Base-by-base conservation (phyloP, 2,329 filamentous ascomycete genomes). In the Apiospora aurea region DNA sequence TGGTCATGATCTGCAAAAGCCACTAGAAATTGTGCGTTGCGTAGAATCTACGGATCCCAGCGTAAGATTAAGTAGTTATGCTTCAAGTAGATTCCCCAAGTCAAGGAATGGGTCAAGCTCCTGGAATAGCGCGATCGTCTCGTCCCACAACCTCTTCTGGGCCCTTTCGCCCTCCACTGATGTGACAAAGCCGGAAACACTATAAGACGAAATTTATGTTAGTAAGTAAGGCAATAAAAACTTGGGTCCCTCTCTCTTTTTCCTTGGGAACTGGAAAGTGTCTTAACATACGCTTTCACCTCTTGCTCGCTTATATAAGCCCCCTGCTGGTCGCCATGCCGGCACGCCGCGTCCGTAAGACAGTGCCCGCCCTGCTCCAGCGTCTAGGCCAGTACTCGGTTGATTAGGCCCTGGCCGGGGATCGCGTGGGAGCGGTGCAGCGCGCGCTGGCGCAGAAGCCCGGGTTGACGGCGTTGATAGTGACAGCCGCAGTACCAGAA, bases 401-500 rank as follows among this genome's bases (percentile, higher is more conserved):
- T 18, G 68, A 66, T 46, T 1, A 51, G 47, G 26, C 66, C 43
- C 3, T 44, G 68, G 2, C 10, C 66, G 16, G 70, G 67, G 1
- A 61, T 61, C 16, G 0, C 16, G 67, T 75, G 71, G 7, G 51
- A 69, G n/a, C 76, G 73, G 66, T 76, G 76, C 43, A 76, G 74
- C 8, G 68, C 8, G 68, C 66, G 69, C 74, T 75, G 10, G 51
- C 38, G 67, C 74, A 76, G 41, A 68, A 75, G 1, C 74, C 75
- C 4, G 74, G 74, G 38, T 75, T 77, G 29, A 73, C 67, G 14
- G 73, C 72, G 53, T 76, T 75, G 46, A 74, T 69, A 14, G 75
- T 68, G 18, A 76, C 44, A n/a, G 69, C 38, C 2, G 70, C 73
- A 5, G 21, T 1, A 24, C 18, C 46, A n/a, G 46, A 7, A n/a